These are phyloP conservation scores for Trichosporon ovoides DNA, from an alignment of 1,284 basidiomycete genomes.

Conservation along the genomic window DNA sequence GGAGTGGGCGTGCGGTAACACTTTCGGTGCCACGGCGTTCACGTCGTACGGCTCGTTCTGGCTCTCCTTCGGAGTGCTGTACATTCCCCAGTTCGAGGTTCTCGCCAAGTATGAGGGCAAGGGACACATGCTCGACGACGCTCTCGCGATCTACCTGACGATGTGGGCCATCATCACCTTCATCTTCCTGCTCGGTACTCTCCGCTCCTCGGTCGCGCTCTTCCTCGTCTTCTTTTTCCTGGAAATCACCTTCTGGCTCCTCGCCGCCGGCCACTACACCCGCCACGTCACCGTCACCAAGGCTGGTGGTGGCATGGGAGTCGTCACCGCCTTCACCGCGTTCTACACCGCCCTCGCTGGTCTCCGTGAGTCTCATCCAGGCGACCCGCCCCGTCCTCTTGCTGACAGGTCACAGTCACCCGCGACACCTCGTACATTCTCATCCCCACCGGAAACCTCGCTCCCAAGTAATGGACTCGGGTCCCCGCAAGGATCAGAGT, in stretches of 20 bases:
- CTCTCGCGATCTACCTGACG: slow-evolving; percentile 50
- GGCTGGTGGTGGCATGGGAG: slow-evolving; percentile 69
- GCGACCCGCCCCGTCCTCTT: not conserved
- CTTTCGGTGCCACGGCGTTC: slow-evolving; percentile 64
- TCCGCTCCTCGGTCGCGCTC: slow-evolving; percentile 19
- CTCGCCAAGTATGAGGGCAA: slow-evolving; percentile 40
- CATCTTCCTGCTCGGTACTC: slow-evolving; percentile 55
- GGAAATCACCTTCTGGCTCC: slow-evolving; percentile 53
- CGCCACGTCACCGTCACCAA: slow-evolving; percentile 46
- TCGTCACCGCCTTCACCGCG: slow-evolving; percentile 42
- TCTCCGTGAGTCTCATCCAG: slow-evolving; percentile 27
- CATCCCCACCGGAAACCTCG: slow-evolving; percentile 50
- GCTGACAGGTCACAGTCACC: slow-evolving; percentile 20
- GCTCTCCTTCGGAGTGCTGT: slow-evolving; percentile 47
- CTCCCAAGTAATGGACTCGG: slow-evolving; percentile 8
- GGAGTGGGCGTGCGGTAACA: slow-evolving; percentile 66
- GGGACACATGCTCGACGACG: slow-evolving; percentile 50
- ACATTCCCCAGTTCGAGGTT: slow-evolving; percentile 53
- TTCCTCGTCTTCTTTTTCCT: slow-evolving; percentile 64
- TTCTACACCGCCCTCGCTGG: slow-evolving; percentile 53
- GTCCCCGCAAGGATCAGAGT: not conserved
- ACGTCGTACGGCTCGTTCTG: slow-evolving; percentile 68
- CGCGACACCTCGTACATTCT: slow-evolving; percentile 52
- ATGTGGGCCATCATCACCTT: slow-evolving; percentile 55
- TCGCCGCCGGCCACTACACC: slow-evolving; percentile 45